These are phyloP conservation scores for Claviceps paspali DNA, from an alignment of 2,329 filamentous ascomycete species.

Conservation along the genomic window DNA sequence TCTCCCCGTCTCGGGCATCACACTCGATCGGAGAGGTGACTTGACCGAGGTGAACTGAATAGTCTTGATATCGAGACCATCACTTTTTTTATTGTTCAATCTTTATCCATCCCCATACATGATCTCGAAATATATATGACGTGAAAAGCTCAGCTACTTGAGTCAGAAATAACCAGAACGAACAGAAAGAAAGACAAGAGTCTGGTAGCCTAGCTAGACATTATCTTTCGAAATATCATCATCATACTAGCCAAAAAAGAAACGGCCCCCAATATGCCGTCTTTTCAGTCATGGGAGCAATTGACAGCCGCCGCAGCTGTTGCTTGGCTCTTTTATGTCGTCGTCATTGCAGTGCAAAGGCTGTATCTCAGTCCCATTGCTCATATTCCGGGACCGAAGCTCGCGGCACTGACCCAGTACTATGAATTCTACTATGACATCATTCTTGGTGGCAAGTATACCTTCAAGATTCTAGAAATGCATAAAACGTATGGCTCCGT, in stretches of 20 bases:
- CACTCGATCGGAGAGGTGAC: background rate
- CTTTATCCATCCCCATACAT: background rate
- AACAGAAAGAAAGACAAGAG: background rate
- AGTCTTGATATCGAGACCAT: background rate
- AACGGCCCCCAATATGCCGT: constrained; percentile 9
- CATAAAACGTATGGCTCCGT: constrained; percentile 27
- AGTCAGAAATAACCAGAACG: background rate
- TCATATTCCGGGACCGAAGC: constrained; percentile 22
- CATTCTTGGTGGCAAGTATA: constrained; percentile 25
- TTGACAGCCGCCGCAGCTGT: constrained; percentile 11
- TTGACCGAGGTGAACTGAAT: background rate
- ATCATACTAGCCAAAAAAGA: constrained; percentile 1
- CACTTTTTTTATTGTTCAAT: background rate
- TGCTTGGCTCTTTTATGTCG: constrained; percentile 16
- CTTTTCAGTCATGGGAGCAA: constrained; percentile 13
- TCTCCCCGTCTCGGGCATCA: background rate
- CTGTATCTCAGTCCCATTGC: constrained; percentile 23
- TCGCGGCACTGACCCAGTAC: constrained; percentile 23
- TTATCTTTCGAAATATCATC: background rate
- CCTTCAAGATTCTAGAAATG: constrained; percentile 24
- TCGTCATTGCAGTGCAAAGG: constrained; percentile 15
- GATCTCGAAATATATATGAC: background rate
- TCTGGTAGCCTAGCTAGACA: background rate
- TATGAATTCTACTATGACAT: constrained; percentile 30
- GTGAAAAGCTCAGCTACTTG: background rate